Percentiles rank a stretch among this genome's conserved stretches.
These are phyloP conservation scores for Arthroderma sp. DNA, from an alignment of 2,329 filamentous ascomycete genomes.

Conservation along the genomic window DNA sequence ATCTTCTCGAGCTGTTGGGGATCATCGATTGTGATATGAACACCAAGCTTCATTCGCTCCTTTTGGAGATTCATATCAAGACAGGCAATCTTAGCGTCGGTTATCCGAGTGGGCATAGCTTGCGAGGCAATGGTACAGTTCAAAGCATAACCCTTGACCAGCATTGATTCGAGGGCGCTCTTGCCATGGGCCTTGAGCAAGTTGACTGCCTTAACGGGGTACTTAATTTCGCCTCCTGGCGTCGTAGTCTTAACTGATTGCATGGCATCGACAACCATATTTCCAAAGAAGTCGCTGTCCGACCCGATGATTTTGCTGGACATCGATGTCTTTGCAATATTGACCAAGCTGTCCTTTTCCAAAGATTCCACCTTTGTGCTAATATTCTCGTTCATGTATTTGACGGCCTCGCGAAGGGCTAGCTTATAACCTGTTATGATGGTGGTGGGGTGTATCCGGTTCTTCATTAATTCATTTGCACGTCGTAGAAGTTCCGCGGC, in stretches of 20 bases:
- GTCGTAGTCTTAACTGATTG: conserved; percentile 87
- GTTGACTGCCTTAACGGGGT: conserved; percentile 98
- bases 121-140: conserved; percentile 98
- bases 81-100: conserved; percentile 90
- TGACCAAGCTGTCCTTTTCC: conserved; percentile 78
- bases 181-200: conserved; percentile 97
- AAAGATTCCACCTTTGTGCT: conserved; percentile 89
- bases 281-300: conserved; percentile 91
- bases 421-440: conserved; percentile 98
- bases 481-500: conserved; percentile 85
- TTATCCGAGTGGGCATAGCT: conserved; percentile 87
- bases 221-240: conserved; percentile 81
- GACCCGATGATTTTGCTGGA: conserved; percentile 96
- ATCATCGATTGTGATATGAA: conserved; percentile 96
- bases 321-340: conserved; percentile 97
- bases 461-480: conserved; percentile 98
- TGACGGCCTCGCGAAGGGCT: conserved; percentile 86
- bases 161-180: conserved; percentile 65
- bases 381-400: conserved; percentile 98
- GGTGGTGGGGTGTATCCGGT: conserved; percentile 97
- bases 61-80: conserved; percentile 98
- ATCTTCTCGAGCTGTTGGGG: conserved; percentile 97
- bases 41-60: conserved; percentile 97
- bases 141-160: conserved; percentile 91
- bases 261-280: conserved; percentile 96